phyloP scores from a whole-genome alignment of 2,329 filamentous ascomycete species.

The Myriosclerotinia duriaeana region DNA sequence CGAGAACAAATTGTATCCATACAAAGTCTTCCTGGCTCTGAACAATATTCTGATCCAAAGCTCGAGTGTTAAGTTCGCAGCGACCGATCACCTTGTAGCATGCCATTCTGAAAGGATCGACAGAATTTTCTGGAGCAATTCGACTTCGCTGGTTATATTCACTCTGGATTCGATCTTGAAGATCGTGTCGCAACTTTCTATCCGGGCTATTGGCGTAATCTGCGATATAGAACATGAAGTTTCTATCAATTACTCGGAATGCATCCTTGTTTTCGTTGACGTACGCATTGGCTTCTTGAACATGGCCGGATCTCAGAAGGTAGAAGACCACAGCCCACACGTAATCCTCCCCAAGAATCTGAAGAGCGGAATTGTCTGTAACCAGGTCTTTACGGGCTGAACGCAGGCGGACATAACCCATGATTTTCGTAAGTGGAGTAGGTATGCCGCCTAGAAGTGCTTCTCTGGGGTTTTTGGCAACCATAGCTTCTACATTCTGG shows the following conservation, averaged over 20 bases:
- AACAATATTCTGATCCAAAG: conserved; percentile 54
- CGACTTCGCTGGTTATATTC: conserved; percentile 85
- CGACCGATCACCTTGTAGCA: conserved; percentile 97
- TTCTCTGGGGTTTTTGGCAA: conserved; percentile 82
- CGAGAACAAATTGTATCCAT: conserved; percentile 70
- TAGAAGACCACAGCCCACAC: conserved; percentile 96
- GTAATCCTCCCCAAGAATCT: conserved; percentile 77
- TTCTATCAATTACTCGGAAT: conserved; percentile 87
- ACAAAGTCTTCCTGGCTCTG: conserved; percentile 65
- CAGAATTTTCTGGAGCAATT: conserved; percentile 79
- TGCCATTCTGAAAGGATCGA: conserved; percentile 93
- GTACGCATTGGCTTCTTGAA: conserved; percentile 82
- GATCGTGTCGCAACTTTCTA: conserved; percentile 70
- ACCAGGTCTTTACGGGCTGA: conserved; percentile 79
- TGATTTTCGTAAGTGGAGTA: conserved; percentile 84
- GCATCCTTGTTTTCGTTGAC: conserved; percentile 75
- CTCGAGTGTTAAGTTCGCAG: conserved; percentile 64
- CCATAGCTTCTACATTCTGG: conserved; percentile 70
- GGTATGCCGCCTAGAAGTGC: conserved; percentile 88
- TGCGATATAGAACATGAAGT: conserved; percentile 83
- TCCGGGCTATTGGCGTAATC: conserved; percentile 79
- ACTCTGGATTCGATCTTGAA: conserved; percentile 84
- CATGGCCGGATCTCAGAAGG: conserved; percentile 79
- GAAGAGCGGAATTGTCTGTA: conserved; percentile 75
- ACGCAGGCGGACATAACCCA: conserved; percentile 84